phyloP scores from a whole-genome alignment of 306 rosid genomes.

The Adenanthera pavonina region DNA sequence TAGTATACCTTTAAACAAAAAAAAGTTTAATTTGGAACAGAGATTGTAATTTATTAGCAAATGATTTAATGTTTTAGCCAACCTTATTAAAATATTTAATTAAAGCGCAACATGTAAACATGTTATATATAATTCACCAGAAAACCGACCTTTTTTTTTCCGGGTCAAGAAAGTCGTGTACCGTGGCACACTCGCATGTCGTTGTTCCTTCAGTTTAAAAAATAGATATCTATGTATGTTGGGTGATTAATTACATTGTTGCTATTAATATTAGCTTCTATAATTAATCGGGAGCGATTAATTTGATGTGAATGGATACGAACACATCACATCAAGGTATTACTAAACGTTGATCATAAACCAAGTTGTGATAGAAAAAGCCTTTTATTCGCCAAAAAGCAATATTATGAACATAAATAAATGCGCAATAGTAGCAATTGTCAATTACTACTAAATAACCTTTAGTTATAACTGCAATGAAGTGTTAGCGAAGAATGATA shows the following conservation, averaged over 20 bases:
- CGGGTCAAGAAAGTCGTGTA: not conserved
- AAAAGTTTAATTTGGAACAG: too few species aligned
- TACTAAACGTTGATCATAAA: not conserved
- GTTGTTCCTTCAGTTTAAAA: not conserved
- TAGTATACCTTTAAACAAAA: too few species aligned
- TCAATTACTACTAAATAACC: not conserved
- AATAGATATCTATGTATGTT: not conserved
- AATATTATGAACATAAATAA: conserved; percentile 6
- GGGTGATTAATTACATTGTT: not conserved
- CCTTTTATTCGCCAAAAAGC: not conserved
- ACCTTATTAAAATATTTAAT: not conserved
- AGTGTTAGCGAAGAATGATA: conserved; percentile 15
- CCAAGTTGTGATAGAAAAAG: not conserved
- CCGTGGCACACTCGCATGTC: not conserved
- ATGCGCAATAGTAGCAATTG: not conserved
- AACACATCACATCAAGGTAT: not conserved
- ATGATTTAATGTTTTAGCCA: too few species aligned
- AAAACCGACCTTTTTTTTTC: too few species aligned
- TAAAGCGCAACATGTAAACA: not conserved
- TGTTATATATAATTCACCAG: too few species aligned
- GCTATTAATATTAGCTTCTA: not conserved
- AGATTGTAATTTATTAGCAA: too few species aligned
- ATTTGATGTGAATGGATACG: not conserved
- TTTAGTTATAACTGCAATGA: conserved; percentile 15
- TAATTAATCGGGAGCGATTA: not conserved